A percentile compares a stretch with the other conserved stretches of the same genome.
Conservation (phyloP, 495 filamentous ascomycete species). For the Penicillium lividum region DNA sequence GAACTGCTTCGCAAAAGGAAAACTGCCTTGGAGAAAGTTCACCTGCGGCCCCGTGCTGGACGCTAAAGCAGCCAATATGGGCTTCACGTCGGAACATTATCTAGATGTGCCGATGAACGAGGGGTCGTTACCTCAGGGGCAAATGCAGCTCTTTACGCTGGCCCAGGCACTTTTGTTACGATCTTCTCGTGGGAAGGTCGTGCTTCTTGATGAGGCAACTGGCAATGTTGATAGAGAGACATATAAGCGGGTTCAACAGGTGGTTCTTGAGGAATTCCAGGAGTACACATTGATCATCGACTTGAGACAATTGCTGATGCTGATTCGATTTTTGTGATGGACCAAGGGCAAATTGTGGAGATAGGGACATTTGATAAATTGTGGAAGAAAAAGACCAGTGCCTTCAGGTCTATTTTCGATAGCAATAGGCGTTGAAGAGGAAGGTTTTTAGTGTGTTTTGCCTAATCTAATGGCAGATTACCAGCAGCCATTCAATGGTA, state of each 20-base stretch:
- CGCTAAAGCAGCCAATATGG: background rate
- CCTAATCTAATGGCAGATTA: too few species aligned
- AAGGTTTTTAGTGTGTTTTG: too few species aligned
- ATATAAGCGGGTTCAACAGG: background rate
- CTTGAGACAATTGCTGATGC: background rate
- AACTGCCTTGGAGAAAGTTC: background rate
- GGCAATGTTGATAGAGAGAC: background rate
- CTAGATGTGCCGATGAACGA: constrained; percentile 2
- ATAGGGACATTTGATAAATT: background rate
- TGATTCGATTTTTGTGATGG: constrained; percentile 1
- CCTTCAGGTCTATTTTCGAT: background rate
- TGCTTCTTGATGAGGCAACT: constrained; percentile 1
- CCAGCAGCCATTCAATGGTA: too few species aligned
- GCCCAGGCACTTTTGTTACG: background rate
- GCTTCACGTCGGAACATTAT: background rate
- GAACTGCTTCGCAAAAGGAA: background rate
- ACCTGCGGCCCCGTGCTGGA: background rate
- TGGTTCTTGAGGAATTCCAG: constrained; percentile 1
- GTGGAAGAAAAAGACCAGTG: background rate
- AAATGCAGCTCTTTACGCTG: constrained; percentile 1
- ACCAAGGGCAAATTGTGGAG: background rate
- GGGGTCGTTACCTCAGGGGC: background rate
- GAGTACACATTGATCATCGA: constrained; percentile 1
- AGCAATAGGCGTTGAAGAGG: background rate
- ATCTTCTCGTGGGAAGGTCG: background rate